phyloP scores from a whole-genome alignment of 768 basidiomycete species.

The Trametes cubensis region DNA sequence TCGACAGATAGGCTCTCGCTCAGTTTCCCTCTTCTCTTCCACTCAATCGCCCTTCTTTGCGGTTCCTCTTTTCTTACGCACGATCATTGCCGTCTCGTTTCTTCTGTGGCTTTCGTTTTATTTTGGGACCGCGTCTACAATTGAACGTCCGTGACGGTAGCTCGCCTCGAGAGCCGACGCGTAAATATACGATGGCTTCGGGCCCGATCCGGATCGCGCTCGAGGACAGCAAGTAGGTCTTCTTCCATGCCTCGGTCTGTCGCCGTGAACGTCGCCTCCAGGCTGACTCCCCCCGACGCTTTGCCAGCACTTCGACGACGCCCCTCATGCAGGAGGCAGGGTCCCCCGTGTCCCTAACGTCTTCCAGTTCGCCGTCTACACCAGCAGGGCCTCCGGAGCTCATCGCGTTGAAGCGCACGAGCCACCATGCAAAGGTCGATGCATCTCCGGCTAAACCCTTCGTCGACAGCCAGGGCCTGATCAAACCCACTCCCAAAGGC shows the following conservation, averaged over 20 bases:
- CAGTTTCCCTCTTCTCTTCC: background rate
- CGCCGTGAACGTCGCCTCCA: background rate
- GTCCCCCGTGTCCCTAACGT: background rate
- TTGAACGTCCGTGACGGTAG: background rate
- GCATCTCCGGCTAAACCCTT: no score
- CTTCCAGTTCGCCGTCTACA: background rate
- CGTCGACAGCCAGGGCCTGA: no score
- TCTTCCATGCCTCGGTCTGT: background rate
- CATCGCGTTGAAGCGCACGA: background rate
- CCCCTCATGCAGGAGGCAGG: slow-evolving; percentile 5
- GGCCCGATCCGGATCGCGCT: slow-evolving; percentile 13
- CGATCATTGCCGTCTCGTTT: background rate
- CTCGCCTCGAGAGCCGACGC: slow-evolving; percentile 7
- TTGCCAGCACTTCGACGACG: slow-evolving; percentile 10
- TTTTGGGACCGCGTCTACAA: background rate
- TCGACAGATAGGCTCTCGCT: background rate
- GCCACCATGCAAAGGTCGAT: background rate
- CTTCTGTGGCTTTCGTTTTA: background rate
- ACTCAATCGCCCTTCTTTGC: background rate
- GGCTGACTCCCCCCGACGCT: background rate
- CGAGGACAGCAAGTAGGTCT: slow-evolving; percentile 4
- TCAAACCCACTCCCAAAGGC: slow-evolving; percentile 9
- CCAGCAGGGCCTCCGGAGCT: background rate
- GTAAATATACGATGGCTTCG: slow-evolving; percentile 3
- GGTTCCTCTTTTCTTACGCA: background rate